Conservation (phyloP, 2,329 filamentous ascomycete genomes). For the Helicocarpus griseus region DNA sequence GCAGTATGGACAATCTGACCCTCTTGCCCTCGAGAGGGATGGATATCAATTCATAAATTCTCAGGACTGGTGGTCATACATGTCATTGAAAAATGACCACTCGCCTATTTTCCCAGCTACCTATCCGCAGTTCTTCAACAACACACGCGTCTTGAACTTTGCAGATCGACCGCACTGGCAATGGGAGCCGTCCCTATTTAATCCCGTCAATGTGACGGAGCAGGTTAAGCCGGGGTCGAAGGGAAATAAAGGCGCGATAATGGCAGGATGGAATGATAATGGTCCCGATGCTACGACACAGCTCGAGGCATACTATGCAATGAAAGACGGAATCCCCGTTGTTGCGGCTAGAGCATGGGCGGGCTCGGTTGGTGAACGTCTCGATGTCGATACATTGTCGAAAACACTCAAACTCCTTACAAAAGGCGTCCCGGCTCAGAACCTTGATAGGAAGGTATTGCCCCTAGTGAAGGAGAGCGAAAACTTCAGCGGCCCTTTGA, state of each 20-base stretch:
- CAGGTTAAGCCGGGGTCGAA: slow-evolving; percentile 34
- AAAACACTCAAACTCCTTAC: slow-evolving; percentile 34
- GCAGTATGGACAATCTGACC: slow-evolving; percentile 46
- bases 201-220: slow-evolving; percentile 39
- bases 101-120: slow-evolving; percentile 40
- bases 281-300: slow-evolving; percentile 43
- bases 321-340: slow-evolving; percentile 41
- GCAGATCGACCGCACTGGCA: slow-evolving; percentile 34
- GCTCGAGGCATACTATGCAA: slow-evolving; percentile 44
- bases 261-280: slow-evolving; percentile 47
- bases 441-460: slow-evolving; percentile 37
- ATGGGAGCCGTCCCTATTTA: slow-evolving; percentile 44
- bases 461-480: slow-evolving; percentile 28
- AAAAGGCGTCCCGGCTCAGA: slow-evolving; percentile 37
- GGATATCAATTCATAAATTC: slow-evolving; percentile 46
- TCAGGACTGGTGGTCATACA: slow-evolving; percentile 46
- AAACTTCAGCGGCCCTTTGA: slow-evolving; percentile 20
- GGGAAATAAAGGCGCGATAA: slow-evolving; percentile 40
- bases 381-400: slow-evolving; percentile 32
- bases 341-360: slow-evolving; percentile 47
- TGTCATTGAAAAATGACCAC: slow-evolving; percentile 46
- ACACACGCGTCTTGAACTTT: slow-evolving; percentile 41
- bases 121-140: slow-evolving; percentile 40
- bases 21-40: slow-evolving; percentile 35
- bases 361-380: slow-evolving; percentile 33